Evolutionary conservation across 768 basidiomycete species (phyloP).

Genomic region (Kwoniella mangroviensis): DNA sequence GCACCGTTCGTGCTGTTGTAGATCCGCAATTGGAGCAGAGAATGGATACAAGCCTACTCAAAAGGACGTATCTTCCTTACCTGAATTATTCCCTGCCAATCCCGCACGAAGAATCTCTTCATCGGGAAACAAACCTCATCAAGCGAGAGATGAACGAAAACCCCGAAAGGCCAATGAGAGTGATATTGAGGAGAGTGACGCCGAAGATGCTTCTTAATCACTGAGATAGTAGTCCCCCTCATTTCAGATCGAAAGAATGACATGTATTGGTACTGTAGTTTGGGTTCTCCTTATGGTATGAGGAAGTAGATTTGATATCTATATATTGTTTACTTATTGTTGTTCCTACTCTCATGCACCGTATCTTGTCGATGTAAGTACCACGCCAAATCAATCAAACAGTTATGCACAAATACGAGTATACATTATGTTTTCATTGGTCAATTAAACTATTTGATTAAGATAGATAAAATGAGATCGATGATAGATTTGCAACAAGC

Average conservation of each 20-base stretch:
- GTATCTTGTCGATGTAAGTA: not conserved
- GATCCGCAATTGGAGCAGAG: conserved; percentile 43
- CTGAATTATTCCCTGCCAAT: conserved; percentile 52
- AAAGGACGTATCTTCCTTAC: conserved; percentile 33
- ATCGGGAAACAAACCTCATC: conserved; percentile 22
- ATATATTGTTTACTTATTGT: not conserved
- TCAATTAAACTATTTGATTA: not conserved
- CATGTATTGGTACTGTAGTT: not conserved
- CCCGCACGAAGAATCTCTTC: conserved; percentile 47
- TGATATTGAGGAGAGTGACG: conserved; percentile 56
- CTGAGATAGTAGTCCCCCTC: not conserved
- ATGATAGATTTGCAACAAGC: not conserved
- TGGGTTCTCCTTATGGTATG: not conserved
- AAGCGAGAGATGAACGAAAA: conserved; percentile 22
- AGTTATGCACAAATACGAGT: not conserved
- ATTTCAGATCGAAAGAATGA: not conserved
- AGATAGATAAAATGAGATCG: not conserved
- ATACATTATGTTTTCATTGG: not conserved
- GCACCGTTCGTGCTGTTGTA: not conserved
- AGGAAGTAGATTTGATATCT: not conserved
- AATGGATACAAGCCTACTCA: conserved; percentile 37
- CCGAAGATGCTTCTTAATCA: conserved; percentile 25
- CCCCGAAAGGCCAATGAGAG: conserved; percentile 51
- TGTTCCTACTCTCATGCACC: not conserved
- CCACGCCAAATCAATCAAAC: not conserved